Percentiles rank a stretch among this genome's conserved stretches.
phyloP scores from a whole-genome alignment of 495 filamentous ascomycete genomes.

The Penicillium daleae region DNA sequence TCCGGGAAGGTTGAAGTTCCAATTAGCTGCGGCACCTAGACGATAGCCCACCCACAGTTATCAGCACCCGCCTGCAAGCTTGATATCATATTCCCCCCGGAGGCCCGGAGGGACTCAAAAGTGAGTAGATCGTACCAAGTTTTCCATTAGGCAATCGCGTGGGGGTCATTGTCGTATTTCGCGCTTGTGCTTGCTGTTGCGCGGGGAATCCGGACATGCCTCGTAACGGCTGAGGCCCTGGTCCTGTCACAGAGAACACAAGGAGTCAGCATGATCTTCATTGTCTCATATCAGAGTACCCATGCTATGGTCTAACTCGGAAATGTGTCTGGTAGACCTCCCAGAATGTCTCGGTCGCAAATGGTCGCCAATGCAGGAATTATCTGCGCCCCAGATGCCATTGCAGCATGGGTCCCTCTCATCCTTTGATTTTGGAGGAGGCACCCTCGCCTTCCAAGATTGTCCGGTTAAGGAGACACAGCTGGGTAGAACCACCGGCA shows the following conservation, averaged over 20 bases:
- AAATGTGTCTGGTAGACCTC: constrained; percentile 26
- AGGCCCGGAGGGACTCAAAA: constrained; percentile 10
- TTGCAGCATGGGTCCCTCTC: constrained; percentile 24
- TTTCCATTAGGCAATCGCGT: constrained; percentile 75
- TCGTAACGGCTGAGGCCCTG: constrained; percentile 69
- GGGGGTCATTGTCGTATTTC: constrained; percentile 60
- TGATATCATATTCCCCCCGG: constrained; percentile 8
- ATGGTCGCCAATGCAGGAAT: constrained; percentile 31
- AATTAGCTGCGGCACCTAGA: constrained; percentile 68
- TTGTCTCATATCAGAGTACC: constrained; percentile 13
- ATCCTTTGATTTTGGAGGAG: constrained; percentile 1
- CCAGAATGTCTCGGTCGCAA: constrained; percentile 37
- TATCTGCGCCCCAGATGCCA: constrained; percentile 28
- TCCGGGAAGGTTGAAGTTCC: constrained; percentile 76
- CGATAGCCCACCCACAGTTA: constrained; percentile 35
- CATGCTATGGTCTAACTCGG: constrained; percentile 23
- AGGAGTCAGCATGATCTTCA: constrained; percentile 35
- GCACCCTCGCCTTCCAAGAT: constrained; percentile 1
- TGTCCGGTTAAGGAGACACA: neutral
- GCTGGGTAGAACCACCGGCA: neutral
- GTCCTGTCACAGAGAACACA: constrained; percentile 48
- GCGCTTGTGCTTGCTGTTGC: constrained; percentile 66
- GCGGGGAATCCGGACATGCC: constrained; percentile 71
- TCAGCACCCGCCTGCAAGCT: constrained; percentile 31
- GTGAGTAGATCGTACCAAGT: constrained; percentile 58